Base-by-base conservation (phyloP, 257 asterid species). In the Knoxia roxburghii region DNA sequence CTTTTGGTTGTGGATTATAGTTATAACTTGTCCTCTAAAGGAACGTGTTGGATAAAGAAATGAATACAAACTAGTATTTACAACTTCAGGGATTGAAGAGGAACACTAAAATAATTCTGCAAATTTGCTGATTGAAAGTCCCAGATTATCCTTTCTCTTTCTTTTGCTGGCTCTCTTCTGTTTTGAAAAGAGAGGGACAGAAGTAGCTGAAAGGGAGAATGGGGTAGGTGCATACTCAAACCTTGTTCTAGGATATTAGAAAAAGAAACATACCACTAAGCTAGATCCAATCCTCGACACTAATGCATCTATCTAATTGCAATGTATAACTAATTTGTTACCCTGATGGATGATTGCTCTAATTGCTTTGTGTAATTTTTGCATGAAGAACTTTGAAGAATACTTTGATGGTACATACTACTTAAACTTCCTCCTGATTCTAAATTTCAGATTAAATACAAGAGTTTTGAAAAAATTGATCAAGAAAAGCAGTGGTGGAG, bases 401-500 rank as follows among this genome's bases (percentile, higher is more conserved):
- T 53, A 50, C 46, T 55, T 29, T 32, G 5, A 52, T 30, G 61
- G 45, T 21, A 52, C 56, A 50, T 57, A 41, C n/a, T n/a, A n/a
- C n/a, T n/a, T n/a, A n/a, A n/a, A 67, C 40, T 61, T 75, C 67
- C 69, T 39, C 68, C 73, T 40, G 20, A 41, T 70, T 23, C 75
- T 69, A 35, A 72, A 67, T 46, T 70, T 59, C 91, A 94, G 99
- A 76, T 94, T 63, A 88, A 80, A 83, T 94, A 85, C 82, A 90
- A 86, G 85, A 94, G 93, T 75, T 94, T 94, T 60, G 83, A 86
- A 46, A 83, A 88, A 84, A 79, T 94, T 23, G 96, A 87, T 7
- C 95, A 86, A 51, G 97, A 90, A 83, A 94, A 87, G 80, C 81
- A 85, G 68, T 83, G 95, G 97, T 94, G 99, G 99, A 87, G 84